phyloP scores from a whole-genome alignment of 345 rosid genomes.

The Gossypium raimondii region DNA sequence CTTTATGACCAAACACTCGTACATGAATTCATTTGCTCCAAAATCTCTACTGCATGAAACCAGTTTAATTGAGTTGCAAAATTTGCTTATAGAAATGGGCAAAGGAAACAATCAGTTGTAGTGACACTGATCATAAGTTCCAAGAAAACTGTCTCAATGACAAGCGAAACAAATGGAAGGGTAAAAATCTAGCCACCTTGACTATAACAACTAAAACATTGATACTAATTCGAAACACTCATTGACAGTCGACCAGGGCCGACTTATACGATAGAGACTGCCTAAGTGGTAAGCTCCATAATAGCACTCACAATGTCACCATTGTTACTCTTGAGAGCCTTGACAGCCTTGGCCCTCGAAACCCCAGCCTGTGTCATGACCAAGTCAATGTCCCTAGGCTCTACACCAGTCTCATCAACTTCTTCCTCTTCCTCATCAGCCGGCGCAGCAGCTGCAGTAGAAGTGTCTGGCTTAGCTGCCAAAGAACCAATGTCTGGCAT shows the following conservation, averaged over 20 bases:
- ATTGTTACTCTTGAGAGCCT: constrained; percentile 59
- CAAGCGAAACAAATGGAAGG: background rate
- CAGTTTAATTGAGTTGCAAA: background rate
- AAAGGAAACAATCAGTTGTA: background rate
- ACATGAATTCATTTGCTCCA: background rate
- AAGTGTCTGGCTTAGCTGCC: constrained; percentile 49
- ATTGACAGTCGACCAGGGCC: background rate
- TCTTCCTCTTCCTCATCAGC: constrained; percentile 81
- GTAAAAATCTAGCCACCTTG: constrained; percentile 1
- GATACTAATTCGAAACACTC: constrained; percentile 2
- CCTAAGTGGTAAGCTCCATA: constrained; percentile 78
- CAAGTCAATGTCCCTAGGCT: constrained; percentile 75
- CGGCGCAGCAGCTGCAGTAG: constrained; percentile 33
- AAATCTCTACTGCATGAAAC: background rate
- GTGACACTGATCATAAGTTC: background rate
- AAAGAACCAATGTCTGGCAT: constrained; percentile 68
- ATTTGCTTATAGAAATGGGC: background rate
- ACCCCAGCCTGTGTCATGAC: constrained; percentile 88
- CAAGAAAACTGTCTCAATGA: background rate
- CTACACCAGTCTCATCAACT: constrained; percentile 68
- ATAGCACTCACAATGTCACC: constrained; percentile 95
- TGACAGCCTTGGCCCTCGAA: constrained; percentile 66
- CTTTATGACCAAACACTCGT: background rate
- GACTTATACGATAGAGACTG: background rate
- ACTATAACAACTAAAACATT: constrained; percentile 1